Evolutionary conservation across 148 eudicot species (phyloP).

Genomic region (Nepenthes gracilis): DNA sequence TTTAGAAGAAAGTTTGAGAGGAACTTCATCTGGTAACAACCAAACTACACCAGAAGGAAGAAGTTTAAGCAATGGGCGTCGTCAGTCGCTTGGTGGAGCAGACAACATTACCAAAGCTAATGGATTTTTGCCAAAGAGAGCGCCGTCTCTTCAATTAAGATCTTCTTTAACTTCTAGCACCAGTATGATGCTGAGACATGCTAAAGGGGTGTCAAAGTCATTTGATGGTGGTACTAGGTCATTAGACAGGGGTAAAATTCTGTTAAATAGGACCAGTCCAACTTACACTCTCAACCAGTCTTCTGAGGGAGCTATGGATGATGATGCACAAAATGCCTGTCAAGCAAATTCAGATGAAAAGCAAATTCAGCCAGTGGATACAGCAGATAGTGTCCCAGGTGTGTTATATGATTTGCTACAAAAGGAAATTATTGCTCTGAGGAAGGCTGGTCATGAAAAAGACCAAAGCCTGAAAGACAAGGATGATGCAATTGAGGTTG

Average conservation of each 20-base stretch:
- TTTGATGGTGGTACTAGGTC: constrained; percentile 77
- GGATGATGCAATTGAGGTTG: constrained; percentile 96
- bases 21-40: constrained; percentile 26
- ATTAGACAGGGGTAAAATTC: constrained; percentile 62
- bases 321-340: constrained; percentile 37
- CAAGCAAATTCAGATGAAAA: constrained; percentile 61
- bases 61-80: constrained; percentile 46
- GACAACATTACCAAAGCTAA: constrained; percentile 51
- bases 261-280: constrained; percentile 52
- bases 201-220: constrained; percentile 68
- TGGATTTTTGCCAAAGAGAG: constrained; percentile 66
- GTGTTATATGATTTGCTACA: constrained; percentile 81
- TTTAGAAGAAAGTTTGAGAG: constrained; percentile 54
- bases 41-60: constrained; percentile 35
- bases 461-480: constrained; percentile 98
- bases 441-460: constrained; percentile 87
- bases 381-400: constrained; percentile 77
- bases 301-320: constrained; percentile 45
- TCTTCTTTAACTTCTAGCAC: constrained; percentile 37
- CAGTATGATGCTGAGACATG: constrained; percentile 57
- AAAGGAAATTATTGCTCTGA: constrained; percentile 80
- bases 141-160: constrained; percentile 56
- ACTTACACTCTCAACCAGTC: constrained; percentile 43
- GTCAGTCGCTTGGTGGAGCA: constrained; percentile 62
- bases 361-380: constrained; percentile 33